These are phyloP conservation scores for Nasturtium officinale DNA, from an alignment of 345 rosid species.

Conservation along the genomic window DNA sequence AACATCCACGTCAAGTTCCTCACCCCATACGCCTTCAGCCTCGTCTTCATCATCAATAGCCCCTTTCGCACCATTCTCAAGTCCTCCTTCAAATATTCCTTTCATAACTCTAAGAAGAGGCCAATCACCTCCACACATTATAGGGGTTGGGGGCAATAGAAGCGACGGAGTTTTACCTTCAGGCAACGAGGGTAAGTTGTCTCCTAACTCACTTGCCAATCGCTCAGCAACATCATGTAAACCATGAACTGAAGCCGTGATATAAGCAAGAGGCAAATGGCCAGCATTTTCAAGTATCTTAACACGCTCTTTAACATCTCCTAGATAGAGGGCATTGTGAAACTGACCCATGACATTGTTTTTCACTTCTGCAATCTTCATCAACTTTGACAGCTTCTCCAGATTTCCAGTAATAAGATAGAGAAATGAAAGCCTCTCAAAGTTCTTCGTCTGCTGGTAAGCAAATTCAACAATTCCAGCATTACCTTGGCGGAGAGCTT, in stretches of 20 bases:
- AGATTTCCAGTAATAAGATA: slow-evolving; percentile 86
- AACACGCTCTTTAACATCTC: slow-evolving; percentile 87
- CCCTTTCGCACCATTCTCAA: slow-evolving; percentile 50
- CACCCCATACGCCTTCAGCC: slow-evolving; percentile 82
- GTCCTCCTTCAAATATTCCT: slow-evolving; percentile 93
- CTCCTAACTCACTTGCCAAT: slow-evolving; percentile 73
- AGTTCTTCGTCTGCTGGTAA: slow-evolving; percentile 93
- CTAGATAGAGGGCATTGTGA: slow-evolving; percentile 87
- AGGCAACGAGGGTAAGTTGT: slow-evolving; percentile 67
- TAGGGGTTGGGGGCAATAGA: slow-evolving; percentile 77
- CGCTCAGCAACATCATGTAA: slow-evolving; percentile 72
- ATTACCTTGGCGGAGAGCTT: slow-evolving; percentile 99
- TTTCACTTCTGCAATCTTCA: slow-evolving; percentile 92
- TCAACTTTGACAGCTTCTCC: slow-evolving; percentile 87
- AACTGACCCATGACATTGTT: slow-evolving; percentile 97
- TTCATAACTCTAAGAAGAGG: slow-evolving; percentile 90
- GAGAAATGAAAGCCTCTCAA: slow-evolving; percentile 92
- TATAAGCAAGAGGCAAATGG: slow-evolving; percentile 85
- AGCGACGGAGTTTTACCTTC: slow-evolving; percentile 73
- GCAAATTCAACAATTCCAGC: slow-evolving; percentile 91
- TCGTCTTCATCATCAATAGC: slow-evolving; percentile 79
- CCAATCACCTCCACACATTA: slow-evolving; percentile 91
- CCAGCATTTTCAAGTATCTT: slow-evolving; percentile 88
- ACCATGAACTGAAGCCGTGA: slow-evolving; percentile 84
- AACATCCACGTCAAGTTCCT: slow-evolving; percentile 73